These are phyloP conservation scores for Scenedesmus sp. DNA, from an alignment of 163 green algal genomes.

Conservation along the genomic window DNA sequence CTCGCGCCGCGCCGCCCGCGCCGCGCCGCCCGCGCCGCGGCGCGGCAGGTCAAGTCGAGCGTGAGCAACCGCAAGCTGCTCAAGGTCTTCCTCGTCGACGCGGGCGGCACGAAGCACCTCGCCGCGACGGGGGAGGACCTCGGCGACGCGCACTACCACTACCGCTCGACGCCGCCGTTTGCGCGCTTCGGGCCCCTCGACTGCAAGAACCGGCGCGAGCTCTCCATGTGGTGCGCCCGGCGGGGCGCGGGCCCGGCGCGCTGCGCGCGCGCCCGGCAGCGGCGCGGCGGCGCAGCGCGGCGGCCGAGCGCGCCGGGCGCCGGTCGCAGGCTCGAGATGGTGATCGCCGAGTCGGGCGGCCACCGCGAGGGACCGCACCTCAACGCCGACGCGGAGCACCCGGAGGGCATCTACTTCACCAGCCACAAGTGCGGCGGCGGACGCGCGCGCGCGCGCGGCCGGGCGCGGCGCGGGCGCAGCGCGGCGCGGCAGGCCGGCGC, in stretches of 20 bases:
- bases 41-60: conserved; percentile 28
- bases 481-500: too few species aligned
- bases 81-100: conserved; percentile 54
- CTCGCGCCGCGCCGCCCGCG: background rate
- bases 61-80: conserved; percentile 27
- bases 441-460: background rate
- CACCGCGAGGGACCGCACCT: conserved; percentile 1
- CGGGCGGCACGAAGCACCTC: conserved; percentile 42
- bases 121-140: conserved; percentile 58
- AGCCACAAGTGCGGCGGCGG: background rate
- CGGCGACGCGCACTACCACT: conserved; percentile 64
- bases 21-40: background rate
- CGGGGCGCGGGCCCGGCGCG: too few species aligned
- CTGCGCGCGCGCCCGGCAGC: background rate
- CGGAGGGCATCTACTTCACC: conserved; percentile 34
- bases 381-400: conserved; percentile 7
- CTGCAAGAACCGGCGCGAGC: conserved; percentile 54
- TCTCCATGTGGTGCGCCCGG: conserved; percentile 50
- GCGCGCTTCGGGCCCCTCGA: conserved; percentile 47
- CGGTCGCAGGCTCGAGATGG: conserved; percentile 59
- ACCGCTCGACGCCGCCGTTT: conserved; percentile 55
- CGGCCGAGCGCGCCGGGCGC: too few species aligned
- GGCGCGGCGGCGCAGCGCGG: background rate
- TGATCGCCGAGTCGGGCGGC: conserved; percentile 51
- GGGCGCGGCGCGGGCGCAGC: too few species aligned